Evolutionary conservation across 1,139 yeast genomes (phyloP), one percentile per base, ranked within the genome.

Genomic region (Pichia sp.): DNA sequence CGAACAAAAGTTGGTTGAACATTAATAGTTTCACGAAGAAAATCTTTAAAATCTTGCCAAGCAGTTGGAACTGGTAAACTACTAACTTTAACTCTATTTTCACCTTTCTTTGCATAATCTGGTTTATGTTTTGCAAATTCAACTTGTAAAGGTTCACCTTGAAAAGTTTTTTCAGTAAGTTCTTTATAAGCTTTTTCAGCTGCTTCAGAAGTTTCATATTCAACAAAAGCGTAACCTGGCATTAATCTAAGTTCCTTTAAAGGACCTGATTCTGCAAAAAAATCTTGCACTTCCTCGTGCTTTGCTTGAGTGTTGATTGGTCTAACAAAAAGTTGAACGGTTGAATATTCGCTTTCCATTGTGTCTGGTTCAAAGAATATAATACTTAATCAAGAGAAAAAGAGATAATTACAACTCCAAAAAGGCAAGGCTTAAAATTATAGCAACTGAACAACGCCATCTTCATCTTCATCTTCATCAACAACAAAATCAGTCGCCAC

Each of bases 31-130:
- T 83, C 90, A 66, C 87, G 73, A 56, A 84, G 85, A 61, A 81
- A 79, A 69, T 85, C 94, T 69, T 85, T 85, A 64, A 85, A 76
- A 63, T 84, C 90, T 74, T 85, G 92, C 94, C 94, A 85, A 47
- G 88, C 83, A 50, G 86, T 76, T 54, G 83, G 82, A 58, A 81
- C 85, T 58, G 89, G 89, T 61, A 85, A 73, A 67, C 79, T 79
- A 57, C 78, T 68, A 37, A 85, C 77, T 63, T 81, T 78, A 52
- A 83, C 79, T 73, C 94, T 79, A 70, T 70, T 79, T 70, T 84
- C 82, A 61, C 87, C 87, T 65, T 82, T 77, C 58, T 83, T 65
- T 25, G 68, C 67, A 47, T 64, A 63, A 11, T 58, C 65, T 30
- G 67, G 68, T 56, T 75, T 83, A 62, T 80, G 77, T 66, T 79